Percentiles rank a stretch among this genome's conserved stretches.
Evolutionary conservation across 1,284 basidiomycete genomes (phyloP).

Genomic region (Dichomitus squalens): DNA sequence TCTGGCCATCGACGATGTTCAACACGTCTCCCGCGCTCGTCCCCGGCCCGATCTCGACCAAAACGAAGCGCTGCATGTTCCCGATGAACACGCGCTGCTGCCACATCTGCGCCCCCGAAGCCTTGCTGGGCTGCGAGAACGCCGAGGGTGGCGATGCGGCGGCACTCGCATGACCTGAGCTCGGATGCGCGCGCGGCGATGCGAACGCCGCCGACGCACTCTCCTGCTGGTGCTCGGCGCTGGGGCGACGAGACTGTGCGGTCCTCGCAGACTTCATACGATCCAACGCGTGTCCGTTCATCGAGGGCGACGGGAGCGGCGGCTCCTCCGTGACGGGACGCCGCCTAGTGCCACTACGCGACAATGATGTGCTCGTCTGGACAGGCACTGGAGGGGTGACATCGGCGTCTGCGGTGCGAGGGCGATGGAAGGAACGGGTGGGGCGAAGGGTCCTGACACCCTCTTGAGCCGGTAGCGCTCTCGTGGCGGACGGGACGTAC

Average conservation of each 20-base stretch:
- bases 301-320: constrained; percentile 6
- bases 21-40: constrained; percentile 72
- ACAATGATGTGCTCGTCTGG: constrained; percentile 9
- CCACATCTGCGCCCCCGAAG: constrained; percentile 28
- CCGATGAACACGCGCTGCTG: constrained; percentile 77
- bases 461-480: constrained; percentile 25
- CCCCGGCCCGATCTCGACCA: constrained; percentile 61
- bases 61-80: constrained; percentile 72
- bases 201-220: neutral
- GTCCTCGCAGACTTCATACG: constrained; percentile 17
- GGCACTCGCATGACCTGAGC: neutral
- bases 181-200: constrained; percentile 7
- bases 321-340: constrained; percentile 1
- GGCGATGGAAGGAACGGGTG: constrained; percentile 61
- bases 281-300: constrained; percentile 22
- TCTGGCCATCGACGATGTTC: constrained; percentile 61
- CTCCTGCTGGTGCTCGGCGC: constrained; percentile 21
- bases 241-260: constrained; percentile 24
- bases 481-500: constrained; percentile 10
- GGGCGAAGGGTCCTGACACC: constrained; percentile 43
- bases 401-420: constrained; percentile 25
- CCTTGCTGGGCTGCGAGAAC: constrained; percentile 24
- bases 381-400: constrained; percentile 19
- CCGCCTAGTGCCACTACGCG: constrained; percentile 25
- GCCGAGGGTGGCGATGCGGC: constrained; percentile 13